Evolutionary conservation across 164 flowering plant species (phyloP), one percentile per base, ranked within the genome.

Genomic region (Piper longum): DNA sequence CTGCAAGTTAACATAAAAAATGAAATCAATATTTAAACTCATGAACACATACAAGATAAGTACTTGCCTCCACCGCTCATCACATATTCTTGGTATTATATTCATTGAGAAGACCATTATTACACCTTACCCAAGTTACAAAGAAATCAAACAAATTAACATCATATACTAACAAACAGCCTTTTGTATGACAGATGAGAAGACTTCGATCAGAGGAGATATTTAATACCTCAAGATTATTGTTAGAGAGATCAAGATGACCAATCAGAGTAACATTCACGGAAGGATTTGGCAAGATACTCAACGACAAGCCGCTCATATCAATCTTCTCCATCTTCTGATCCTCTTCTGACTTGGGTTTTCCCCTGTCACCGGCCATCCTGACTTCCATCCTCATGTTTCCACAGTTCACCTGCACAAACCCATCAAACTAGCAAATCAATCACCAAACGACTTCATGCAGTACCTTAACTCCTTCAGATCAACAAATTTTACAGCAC

Each of bases 221-320:
- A n/a, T 36, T 17, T 36, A 16, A 4, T 77, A 85, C 92, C 84
- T 81, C 84, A 13, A 86, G 79, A 73, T 85, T 82, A 75, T 91
- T 89, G 54, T 87, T 89, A 71, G 95, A 89, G 67, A 87, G 85
- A 64, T 91, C 92, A 1, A 91, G 72, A 66, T 83, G 85, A 80
- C 76, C 69, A 55, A 91, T 83, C 60, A 70, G 19, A 4, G 74
- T 78, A 4, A 85, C 63, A 63, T 89, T 82, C 9, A 87, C 67
- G 45, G 89, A 68, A 48, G 87, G 76, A 62, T 62, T 82, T 6
- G 96, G 92, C 2, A 89, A 76, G 61, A 72, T 39, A 9, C 82
- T 78, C 66, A 91, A 68, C 19, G 80, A 78, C 84, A 84, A 66
- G 8, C 91, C 91, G 75, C 95, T 91, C 59, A 91, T 65, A 74